Conservation (phyloP, 1,139 yeast species). For the Debaryomyces nepalensis region DNA sequence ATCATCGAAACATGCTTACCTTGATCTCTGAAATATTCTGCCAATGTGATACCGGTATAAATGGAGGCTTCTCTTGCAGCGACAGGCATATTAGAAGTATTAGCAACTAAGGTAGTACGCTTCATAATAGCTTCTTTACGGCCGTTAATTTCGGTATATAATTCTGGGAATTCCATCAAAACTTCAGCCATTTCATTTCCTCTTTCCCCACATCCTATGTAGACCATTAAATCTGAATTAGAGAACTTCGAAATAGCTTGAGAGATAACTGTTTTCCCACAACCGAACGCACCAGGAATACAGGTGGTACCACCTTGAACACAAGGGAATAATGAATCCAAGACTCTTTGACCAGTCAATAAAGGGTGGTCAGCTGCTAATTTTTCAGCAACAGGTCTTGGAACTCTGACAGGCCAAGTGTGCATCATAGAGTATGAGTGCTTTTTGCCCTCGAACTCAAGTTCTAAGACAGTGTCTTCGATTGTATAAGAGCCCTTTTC, state of each 20-base stretch:
- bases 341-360: conserved; percentile 97
- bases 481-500: conserved; percentile 88
- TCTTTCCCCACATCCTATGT: conserved; percentile 94
- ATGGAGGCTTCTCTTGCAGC: conserved; percentile 99
- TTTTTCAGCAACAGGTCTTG: conserved; percentile 97
- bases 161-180: conserved; percentile 98
- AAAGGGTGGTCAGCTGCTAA: conserved; percentile 92
- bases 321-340: conserved; percentile 97
- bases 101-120: conserved; percentile 97
- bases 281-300: conserved; percentile 99
- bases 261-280: conserved; percentile 98
- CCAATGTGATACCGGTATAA: conserved; percentile 97
- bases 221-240: conserved; percentile 93
- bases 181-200: conserved; percentile 99
- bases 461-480: conserved; percentile 87
- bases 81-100: conserved; percentile 99
- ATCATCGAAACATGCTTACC: conserved; percentile 99
- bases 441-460: conserved; percentile 90
- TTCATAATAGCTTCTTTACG: conserved; percentile 99
- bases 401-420: conserved; percentile 99
- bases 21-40: conserved; percentile 99
- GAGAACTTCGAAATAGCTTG: conserved; percentile 97
- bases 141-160: conserved; percentile 87
- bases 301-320: conserved; percentile 99
- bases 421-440: conserved; percentile 91